phyloP scores from a whole-genome alignment of 352 stramenopile species.

The Phytophthora macrochlamydospora region DNA sequence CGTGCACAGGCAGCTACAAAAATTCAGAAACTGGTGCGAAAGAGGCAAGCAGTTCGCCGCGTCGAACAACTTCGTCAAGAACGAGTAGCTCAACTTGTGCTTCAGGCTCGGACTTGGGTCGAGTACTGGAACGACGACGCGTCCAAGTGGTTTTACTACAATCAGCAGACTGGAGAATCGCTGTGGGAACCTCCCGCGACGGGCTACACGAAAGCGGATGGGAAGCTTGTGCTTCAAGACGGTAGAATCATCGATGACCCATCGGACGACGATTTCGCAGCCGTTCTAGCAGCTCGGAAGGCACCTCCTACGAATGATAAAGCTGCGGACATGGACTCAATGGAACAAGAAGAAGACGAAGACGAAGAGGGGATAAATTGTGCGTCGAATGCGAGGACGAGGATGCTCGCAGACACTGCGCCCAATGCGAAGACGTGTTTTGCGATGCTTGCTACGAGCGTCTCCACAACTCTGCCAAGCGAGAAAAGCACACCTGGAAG shows the following conservation, averaged over 20 bases:
- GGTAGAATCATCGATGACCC: constrained; percentile 69
- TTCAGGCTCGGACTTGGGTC: constrained; percentile 54
- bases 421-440: constrained; percentile 81
- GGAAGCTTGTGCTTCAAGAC: constrained; percentile 70
- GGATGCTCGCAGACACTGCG: constrained; percentile 65
- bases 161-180: constrained; percentile 68
- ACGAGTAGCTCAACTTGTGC: constrained; percentile 44
- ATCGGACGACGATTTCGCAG: constrained; percentile 38
- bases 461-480: constrained; percentile 73
- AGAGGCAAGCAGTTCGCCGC: constrained; percentile 43
- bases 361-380: constrained; percentile 66
- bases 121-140: constrained; percentile 85
- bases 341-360: constrained; percentile 25
- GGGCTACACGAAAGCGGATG: constrained; percentile 75
- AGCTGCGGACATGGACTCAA: background rate
- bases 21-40: constrained; percentile 68
- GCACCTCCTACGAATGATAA: constrained; percentile 11
- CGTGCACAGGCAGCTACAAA: constrained; percentile 56
- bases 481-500: constrained; percentile 80
- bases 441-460: constrained; percentile 80
- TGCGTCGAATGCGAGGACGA: constrained; percentile 85
- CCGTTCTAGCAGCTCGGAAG: constrained; percentile 33
- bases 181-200: constrained; percentile 70
- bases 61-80: constrained; percentile 43
- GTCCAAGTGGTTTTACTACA: constrained; percentile 82